phyloP scores from a whole-genome alignment of 352 stramenopile species.

The Peronospora belbahrii region DNA sequence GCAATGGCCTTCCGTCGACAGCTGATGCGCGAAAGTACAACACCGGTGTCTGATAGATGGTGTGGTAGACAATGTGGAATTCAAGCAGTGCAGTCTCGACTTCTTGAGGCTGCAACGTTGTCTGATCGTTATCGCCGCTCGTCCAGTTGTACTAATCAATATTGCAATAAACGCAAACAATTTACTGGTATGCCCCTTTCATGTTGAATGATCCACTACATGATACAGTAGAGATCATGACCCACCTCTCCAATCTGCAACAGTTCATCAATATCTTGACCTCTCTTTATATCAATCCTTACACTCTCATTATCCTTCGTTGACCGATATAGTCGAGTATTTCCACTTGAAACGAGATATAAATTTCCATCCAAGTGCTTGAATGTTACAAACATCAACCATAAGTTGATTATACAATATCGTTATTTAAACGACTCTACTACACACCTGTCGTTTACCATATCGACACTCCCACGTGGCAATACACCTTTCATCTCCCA shows the following conservation, averaged over 20 bases:
- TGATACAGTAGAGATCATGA: neutral
- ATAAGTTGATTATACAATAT: neutral
- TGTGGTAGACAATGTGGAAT: slow-evolving; percentile 79
- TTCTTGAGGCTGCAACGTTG: neutral
- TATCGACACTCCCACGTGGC: slow-evolving; percentile 55
- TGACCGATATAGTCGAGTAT: slow-evolving; percentile 8
- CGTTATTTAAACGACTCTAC: neutral
- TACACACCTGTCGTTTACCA: slow-evolving; percentile 38
- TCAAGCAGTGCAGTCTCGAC: slow-evolving; percentile 42
- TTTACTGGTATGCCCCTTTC: neutral
- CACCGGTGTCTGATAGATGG: slow-evolving; percentile 63
- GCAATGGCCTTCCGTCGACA: slow-evolving; percentile 36
- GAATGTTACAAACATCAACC: slow-evolving; percentile 4
- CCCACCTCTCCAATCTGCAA: slow-evolving; percentile 14
- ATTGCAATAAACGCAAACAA: neutral
- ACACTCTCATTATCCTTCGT: neutral
- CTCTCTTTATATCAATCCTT: neutral
- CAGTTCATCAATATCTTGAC: slow-evolving; percentile 13
- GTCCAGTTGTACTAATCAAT: slow-evolving; percentile 1
- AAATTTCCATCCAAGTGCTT: slow-evolving; percentile 57
- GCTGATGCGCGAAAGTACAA: slow-evolving; percentile 51
- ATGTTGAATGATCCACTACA: neutral
- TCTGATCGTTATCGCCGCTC: slow-evolving; percentile 2
- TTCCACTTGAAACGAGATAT: slow-evolving; percentile 56
- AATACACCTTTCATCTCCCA: neutral